phyloP scores from a whole-genome alignment of 2,329 filamentous ascomycete species.

The Arthroderma sp. region DNA sequence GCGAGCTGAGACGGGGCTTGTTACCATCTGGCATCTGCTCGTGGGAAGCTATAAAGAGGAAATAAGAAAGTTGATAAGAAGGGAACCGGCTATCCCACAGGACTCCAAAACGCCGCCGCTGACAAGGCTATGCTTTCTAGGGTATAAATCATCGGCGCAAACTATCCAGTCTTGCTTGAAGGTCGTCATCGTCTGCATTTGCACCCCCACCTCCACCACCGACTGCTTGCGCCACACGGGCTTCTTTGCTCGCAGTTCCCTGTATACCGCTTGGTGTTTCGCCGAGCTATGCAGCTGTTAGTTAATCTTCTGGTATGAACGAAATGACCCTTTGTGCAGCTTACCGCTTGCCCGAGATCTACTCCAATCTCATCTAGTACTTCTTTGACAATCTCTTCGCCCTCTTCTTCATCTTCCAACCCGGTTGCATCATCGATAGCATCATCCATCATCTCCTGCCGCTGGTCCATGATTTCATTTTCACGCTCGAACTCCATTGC shows the following conservation, averaged over 20 bases:
- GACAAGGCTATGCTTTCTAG: not conserved
- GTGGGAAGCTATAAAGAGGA: no score
- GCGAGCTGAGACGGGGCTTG: no score
- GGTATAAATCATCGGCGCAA: slow-evolving; percentile 42
- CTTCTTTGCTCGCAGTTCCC: slow-evolving; percentile 57
- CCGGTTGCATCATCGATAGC: slow-evolving; percentile 95
- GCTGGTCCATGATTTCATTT: slow-evolving; percentile 98
- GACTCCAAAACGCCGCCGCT: slow-evolving; percentile 9
- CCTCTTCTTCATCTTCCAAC: slow-evolving; percentile 79
- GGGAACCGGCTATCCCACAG: not conserved
- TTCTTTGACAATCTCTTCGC: slow-evolving; percentile 92
- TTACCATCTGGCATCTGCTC: no score
- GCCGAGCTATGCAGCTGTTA: slow-evolving; percentile 52
- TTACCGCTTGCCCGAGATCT: slow-evolving; percentile 76
- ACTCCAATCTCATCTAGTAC: slow-evolving; percentile 94
- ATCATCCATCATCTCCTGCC: slow-evolving; percentile 99
- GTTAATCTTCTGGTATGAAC: slow-evolving; percentile 3
- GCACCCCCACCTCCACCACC: slow-evolving; percentile 50
- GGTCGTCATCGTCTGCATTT: slow-evolving; percentile 64
- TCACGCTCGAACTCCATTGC: slow-evolving; percentile 98
- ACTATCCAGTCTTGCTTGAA: slow-evolving; percentile 86
- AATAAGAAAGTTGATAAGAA: no score
- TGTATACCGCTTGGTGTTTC: slow-evolving; percentile 81
- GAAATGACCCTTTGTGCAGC: slow-evolving; percentile 25
- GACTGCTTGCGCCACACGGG: slow-evolving; percentile 73